A percentile compares a stretch with the other conserved stretches of the same genome.
Evolutionary conservation across 495 filamentous ascomycete genomes (phyloP).

Genomic region (Aspergillus indologenus): DNA sequence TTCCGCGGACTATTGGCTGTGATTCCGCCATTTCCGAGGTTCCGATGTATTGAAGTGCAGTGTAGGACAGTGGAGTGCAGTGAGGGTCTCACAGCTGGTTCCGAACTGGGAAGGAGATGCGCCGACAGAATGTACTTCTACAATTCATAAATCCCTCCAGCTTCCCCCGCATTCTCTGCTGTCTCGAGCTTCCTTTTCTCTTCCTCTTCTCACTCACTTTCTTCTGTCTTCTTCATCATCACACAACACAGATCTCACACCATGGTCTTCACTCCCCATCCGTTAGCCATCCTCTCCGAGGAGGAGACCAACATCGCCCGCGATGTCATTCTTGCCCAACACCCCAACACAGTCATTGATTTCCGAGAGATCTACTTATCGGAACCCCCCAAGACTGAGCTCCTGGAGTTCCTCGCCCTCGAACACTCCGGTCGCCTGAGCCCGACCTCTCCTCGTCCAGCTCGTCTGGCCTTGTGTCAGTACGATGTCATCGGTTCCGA

Average conservation of each 20-base stretch:
- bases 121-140: not conserved
- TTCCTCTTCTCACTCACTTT: not conserved
- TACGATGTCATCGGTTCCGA: slow-evolving; percentile 64
- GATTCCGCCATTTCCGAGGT: not conserved
- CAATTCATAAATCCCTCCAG: not conserved
- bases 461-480: slow-evolving; percentile 58
- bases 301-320: slow-evolving; percentile 47
- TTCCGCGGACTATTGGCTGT: not conserved
- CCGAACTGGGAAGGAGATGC: not conserved
- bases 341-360: slow-evolving; percentile 44
- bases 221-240: not conserved
- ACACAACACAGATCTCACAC: not conserved
- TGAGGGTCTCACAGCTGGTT: no score
- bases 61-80: no score
- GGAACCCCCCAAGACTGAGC: slow-evolving; percentile 49
- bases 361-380: slow-evolving; percentile 53
- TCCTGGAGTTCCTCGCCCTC: slow-evolving; percentile 46
- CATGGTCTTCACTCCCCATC: slow-evolving; percentile 30
- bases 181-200: not conserved
- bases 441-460: slow-evolving; percentile 47
- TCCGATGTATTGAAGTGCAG: no score
- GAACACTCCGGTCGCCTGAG: slow-evolving; percentile 49
- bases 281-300: slow-evolving; percentile 44
- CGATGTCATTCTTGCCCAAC: slow-evolving; percentile 41
- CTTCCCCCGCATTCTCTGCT: not conserved